These are phyloP conservation scores for Coemansia sp. DNA, from an alignment of 192 early-diverging fungal species.

Conservation along the genomic window DNA sequence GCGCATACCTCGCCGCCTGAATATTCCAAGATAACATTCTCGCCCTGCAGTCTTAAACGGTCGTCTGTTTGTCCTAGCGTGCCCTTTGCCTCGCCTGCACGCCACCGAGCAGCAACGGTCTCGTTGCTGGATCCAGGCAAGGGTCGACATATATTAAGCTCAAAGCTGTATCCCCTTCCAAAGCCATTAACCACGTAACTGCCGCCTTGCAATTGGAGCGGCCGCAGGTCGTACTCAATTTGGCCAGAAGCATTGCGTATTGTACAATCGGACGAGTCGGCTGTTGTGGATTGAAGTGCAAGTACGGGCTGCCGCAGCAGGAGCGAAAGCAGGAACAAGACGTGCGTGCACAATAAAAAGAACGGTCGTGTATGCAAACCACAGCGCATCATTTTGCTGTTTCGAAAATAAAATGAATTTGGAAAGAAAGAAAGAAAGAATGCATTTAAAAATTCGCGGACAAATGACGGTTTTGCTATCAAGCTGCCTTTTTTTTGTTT, in stretches of 20 bases:
- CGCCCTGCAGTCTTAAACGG: constrained; percentile 30
- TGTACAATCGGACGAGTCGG: constrained; percentile 10
- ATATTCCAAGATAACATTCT: constrained; percentile 49
- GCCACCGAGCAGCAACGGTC: constrained; percentile 20
- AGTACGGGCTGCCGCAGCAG: neutral
- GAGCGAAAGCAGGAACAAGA: neutral
- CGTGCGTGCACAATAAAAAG: neutral
- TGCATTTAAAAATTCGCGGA: neutral
- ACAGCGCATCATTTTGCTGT: neutral
- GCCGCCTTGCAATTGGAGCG: constrained; percentile 13
- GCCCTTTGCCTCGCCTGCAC: constrained; percentile 14
- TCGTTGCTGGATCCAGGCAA: constrained; percentile 10
- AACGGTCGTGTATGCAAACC: neutral
- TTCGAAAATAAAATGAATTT: constrained; percentile 4
- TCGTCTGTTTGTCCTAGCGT: constrained; percentile 26
- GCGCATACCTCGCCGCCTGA: constrained; percentile 40
- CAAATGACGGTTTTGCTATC: no score
- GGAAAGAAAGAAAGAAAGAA: no score
- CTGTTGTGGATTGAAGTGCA: neutral
- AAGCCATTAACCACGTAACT: constrained; percentile 29
- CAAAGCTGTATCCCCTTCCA: constrained; percentile 39
- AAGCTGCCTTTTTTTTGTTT: no score
- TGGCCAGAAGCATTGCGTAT: neutral
- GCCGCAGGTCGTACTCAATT: constrained; percentile 43
- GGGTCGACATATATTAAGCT: constrained; percentile 39